Base-by-base conservation (phyloP, 495 filamentous ascomycete genomes). In the Tirmania nivea region DNA sequence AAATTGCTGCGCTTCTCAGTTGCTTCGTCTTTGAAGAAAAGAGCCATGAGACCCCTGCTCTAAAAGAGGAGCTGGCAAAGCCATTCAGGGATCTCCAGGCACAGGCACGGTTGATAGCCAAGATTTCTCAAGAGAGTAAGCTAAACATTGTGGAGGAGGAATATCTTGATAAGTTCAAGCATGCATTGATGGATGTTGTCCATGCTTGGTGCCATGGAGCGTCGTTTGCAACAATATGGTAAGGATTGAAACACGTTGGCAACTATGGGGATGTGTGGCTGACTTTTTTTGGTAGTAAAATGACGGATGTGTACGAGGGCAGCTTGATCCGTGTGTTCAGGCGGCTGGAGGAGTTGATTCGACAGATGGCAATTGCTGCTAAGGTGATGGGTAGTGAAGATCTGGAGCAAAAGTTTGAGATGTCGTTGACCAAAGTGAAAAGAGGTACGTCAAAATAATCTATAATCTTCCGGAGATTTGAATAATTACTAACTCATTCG, bases 331-430 rank as follows among this genome's bases (percentile, higher is more conserved):
- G 90, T 35, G 78, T 95, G 50, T 96, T 97, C 76, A 80, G 90
- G 50, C 82, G 92, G 19, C 70, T 97, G 36, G 92, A 97, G 68
- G 90, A 97, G 69, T 75, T 94, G 51, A 71, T 97, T n/a, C 76
- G 92, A 57, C 90, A 97, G 68, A 94, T 96, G 77, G 89, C 83
- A n/a, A 83, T 94, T 69, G 90, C 86, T 42, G 77, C 82, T 57
- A 94, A 93, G 69, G 88, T 94, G 52, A 97, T 97, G 92, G 90
- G 90, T 52, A 94, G 80, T 64, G 83, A 94, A 57, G 90, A 95
- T 55, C 72, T 97, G 52, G 79, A 87, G 66, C 69, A 78, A 60
- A 96, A 84, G 64, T 97, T 97, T 45, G 39, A 45, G 8, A 19
- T 14, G 39, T 45, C 39, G 12, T 19, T 45, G 14, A 8, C 39